Conservation (phyloP, 2,329 filamentous ascomycete species). For the Monosporascus sp. region DNA sequence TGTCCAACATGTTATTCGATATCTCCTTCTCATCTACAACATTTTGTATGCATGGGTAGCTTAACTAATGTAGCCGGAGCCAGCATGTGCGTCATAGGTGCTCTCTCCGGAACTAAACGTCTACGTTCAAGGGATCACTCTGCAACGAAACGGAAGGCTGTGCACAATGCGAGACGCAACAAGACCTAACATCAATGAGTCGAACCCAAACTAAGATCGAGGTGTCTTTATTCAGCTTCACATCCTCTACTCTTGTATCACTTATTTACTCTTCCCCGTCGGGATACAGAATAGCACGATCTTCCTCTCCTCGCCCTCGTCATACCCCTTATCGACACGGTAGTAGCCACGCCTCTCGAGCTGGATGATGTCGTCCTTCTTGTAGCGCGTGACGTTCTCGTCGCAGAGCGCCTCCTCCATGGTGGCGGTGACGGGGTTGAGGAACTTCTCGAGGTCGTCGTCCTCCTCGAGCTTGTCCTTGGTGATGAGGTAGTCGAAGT, state of each 20-base stretch:
- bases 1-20: no score
- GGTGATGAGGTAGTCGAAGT: constrained; percentile 91
- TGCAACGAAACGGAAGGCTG: no score
- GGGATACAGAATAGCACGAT: constrained; percentile 54
- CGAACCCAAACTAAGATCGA: no score
- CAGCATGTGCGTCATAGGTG: no score
- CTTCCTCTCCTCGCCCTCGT: constrained; percentile 47
- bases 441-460: constrained; percentile 76
- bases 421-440: constrained; percentile 71
- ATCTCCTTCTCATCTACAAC: no score
- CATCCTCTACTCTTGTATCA: not conserved
- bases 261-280: constrained; percentile 46
- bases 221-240: no score
- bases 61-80: no score
- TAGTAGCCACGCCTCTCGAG: constrained; percentile 92
- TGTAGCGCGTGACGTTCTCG: constrained; percentile 70
- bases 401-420: constrained; percentile 74
- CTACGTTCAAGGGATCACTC: no score
- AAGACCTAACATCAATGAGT: no score
- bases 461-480: constrained; percentile 93
- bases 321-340: constrained; percentile 66
- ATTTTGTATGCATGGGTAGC: no score
- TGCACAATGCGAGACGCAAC: no score
- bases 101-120: no score
- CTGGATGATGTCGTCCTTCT: constrained; percentile 88